Percentiles rank a stretch among this genome's conserved stretches.
Conservation (phyloP, 2,329 filamentous ascomycete species). For the Aspergillus latus region DNA sequence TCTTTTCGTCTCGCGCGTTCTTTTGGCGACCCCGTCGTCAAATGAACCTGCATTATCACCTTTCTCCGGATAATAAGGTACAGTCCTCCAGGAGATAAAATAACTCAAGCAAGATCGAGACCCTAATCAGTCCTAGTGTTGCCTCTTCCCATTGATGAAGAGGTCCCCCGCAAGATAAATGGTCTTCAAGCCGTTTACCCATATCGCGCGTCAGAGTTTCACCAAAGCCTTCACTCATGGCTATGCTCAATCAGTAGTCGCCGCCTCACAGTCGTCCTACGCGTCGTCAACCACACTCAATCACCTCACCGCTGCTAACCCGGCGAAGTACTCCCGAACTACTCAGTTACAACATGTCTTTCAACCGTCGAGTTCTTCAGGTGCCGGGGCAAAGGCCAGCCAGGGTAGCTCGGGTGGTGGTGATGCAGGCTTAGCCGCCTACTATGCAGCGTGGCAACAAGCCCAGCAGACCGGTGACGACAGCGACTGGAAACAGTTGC, state of each 20-base stretch:
- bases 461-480: conserved; percentile 67
- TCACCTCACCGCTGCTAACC: conserved; percentile 50
- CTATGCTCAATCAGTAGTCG: conserved; percentile 96
- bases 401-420: conserved; percentile 55
- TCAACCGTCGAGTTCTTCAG: conserved; percentile 57
- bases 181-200: conserved; percentile 68
- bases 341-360: conserved; percentile 77
- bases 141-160: conserved; percentile 67
- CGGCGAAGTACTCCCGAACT: conserved; percentile 53
- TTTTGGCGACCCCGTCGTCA: conserved; percentile 86
- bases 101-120: background rate
- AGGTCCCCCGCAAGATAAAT: conserved; percentile 78
- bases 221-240: conserved; percentile 96
- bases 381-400: conserved; percentile 56
- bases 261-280: conserved; percentile 79
- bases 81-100: conserved; percentile 29
- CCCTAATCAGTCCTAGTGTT: conserved; percentile 39
- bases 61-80: conserved; percentile 64
- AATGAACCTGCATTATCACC: conserved; percentile 92
- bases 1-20: conserved; percentile 65
- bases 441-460: conserved; percentile 87
- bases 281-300: conserved; percentile 62
- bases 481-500: conserved; percentile 87
- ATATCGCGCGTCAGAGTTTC: conserved; percentile 96
- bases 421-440: conserved; percentile 77